Evolutionary conservation across 1,284 basidiomycete species (phyloP).

Genomic region (Heterobasidion irregulare): DNA sequence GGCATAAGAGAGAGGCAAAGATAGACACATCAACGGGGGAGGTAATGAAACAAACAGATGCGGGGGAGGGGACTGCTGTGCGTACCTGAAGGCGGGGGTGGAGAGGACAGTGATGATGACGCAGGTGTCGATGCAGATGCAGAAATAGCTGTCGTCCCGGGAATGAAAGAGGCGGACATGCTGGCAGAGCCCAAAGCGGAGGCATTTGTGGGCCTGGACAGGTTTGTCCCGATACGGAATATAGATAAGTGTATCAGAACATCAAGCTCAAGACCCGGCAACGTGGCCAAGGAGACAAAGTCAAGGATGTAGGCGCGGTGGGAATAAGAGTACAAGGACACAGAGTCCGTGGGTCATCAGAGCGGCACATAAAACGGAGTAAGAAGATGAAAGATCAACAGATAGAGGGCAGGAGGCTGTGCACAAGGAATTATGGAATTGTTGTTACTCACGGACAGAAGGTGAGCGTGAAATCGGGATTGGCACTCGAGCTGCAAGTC

Average conservation of each 20-base stretch:
- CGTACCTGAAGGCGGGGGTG: no score
- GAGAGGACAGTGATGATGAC: no score
- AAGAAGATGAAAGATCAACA: not conserved
- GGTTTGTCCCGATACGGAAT: not conserved
- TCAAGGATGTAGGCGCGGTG: not conserved
- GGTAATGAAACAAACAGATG: no score
- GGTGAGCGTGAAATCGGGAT: constrained; percentile 38
- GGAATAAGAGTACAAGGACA: no score
- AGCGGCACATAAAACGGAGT: no score
- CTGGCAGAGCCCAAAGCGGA: not conserved
- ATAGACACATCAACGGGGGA: no score
- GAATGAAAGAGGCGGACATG: not conserved
- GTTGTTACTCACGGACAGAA: constrained; percentile 34
- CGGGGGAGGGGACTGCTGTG: no score
- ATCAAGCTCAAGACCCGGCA: not conserved
- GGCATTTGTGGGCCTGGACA: not conserved
- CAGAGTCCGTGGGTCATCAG: no score
- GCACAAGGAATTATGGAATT: not conserved
- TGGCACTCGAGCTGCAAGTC: constrained; percentile 27
- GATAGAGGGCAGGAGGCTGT: not conserved
- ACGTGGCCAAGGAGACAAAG: not conserved
- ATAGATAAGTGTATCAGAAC: no score
- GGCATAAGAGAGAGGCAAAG: no score
- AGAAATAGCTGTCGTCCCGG: not conserved
- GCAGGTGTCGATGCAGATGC: not conserved